Conservation (phyloP, 75 land plant genomes). For the Picea sitchensis region DNA sequence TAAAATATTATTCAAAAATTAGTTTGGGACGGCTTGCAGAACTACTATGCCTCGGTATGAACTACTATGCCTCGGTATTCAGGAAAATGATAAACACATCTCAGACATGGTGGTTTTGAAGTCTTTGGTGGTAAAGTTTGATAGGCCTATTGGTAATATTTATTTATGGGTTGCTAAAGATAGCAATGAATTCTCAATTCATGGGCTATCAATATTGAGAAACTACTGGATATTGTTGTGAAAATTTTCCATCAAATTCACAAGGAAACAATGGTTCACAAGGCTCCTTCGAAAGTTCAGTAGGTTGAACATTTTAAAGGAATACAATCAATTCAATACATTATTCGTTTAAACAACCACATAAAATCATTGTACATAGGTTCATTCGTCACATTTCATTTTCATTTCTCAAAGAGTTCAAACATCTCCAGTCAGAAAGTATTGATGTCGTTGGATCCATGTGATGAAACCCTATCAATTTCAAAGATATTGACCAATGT, state of each 20-base stretch:
- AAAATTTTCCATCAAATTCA: constrained; percentile 99
- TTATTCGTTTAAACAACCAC: too few species aligned
- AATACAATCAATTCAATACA: too few species aligned
- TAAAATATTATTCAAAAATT: constrained; percentile 94
- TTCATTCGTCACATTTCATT: too few species aligned
- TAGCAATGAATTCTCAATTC: constrained; percentile 94
- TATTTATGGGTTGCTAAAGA: constrained; percentile 74
- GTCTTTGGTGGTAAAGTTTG: constrained; percentile 85
- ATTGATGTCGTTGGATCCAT: too few species aligned
- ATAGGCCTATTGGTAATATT: constrained; percentile 84
- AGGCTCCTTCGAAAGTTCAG: constrained; percentile 79
- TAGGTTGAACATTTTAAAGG: not conserved
- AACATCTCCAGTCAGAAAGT: too few species aligned
- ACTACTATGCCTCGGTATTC: not conserved
- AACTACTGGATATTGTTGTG: constrained; percentile 94
- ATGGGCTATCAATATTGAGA: constrained; percentile 91
- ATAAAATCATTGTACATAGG: too few species aligned
- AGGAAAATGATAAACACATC: constrained; percentile 95
- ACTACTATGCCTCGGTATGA: too few species aligned
- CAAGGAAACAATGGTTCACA: constrained; percentile 99
- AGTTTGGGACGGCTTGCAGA: constrained; percentile 86
- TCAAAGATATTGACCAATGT: too few species aligned
- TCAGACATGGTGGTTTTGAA: constrained; percentile 98
- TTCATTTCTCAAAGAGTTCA: too few species aligned
- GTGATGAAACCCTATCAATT: too few species aligned